Conservation (phyloP, 805 yeast genomes). For the Hanseniaspora singularis region DNA sequence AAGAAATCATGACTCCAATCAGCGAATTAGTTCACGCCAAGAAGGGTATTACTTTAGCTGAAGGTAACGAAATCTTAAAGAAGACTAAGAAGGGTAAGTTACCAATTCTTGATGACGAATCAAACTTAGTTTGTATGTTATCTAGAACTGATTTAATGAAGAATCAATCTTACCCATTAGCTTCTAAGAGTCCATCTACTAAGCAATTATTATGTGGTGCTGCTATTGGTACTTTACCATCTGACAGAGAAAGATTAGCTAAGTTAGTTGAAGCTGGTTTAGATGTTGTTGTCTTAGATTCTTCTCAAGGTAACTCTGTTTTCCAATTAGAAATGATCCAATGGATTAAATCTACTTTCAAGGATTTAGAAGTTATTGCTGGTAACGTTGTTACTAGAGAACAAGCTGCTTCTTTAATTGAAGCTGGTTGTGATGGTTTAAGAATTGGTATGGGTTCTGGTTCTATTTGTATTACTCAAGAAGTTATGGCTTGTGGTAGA, state of each 20-base stretch:
- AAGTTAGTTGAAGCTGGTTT: constrained; percentile 90
- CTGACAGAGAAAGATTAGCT: constrained; percentile 73
- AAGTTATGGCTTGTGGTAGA: constrained; percentile 99
- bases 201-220: constrained; percentile 98
- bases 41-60: constrained; percentile 65
- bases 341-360: constrained; percentile 73
- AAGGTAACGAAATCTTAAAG: constrained; percentile 86
- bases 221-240: constrained; percentile 86
- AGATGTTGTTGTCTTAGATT: constrained; percentile 90
- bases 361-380: constrained; percentile 79
- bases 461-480: constrained; percentile 97
- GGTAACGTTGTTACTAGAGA: constrained; percentile 99
- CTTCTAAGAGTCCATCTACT: constrained; percentile 83
- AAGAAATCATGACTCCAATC: constrained; percentile 65
- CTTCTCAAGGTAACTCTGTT: constrained; percentile 93
- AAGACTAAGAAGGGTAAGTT: constrained; percentile 93
- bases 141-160: constrained; percentile 96
- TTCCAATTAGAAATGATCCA: constrained; percentile 90
- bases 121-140: constrained; percentile 72
- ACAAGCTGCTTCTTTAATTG: constrained; percentile 91
- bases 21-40: constrained; percentile 72
- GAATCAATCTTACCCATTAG: constrained; percentile 84
- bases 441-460: constrained; percentile 99
- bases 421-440: constrained; percentile 94
- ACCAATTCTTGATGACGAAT: constrained; percentile 72